Evolutionary conservation across 2,329 filamentous ascomycete genomes (phyloP), one percentile per base, ranked within the genome.

Genomic region (Macrophomina tecta): DNA sequence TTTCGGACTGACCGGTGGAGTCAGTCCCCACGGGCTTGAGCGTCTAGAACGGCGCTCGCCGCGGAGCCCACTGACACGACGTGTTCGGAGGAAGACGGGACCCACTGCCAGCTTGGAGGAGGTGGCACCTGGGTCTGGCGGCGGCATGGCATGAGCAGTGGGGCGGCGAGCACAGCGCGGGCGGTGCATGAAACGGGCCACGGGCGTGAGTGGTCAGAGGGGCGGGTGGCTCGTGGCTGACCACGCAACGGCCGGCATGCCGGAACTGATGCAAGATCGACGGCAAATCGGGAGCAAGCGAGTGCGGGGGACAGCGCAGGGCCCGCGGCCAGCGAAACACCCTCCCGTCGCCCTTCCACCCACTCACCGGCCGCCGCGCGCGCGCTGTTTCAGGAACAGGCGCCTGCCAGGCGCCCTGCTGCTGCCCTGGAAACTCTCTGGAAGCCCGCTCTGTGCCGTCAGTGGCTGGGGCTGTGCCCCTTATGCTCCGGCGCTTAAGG

Each of bases 31-130:
- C 56, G 56, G 55, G 42, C 56, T 16, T 23, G 28, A 48, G 56
- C 56, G 56, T 61, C 56, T 61, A 61, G 56, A 61, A 61, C 56
- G 56, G 56, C 56, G 56, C 56, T 60, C 56, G 42, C 56, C 56
- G 56, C 23, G 23, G 23, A 23, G 23, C 23, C 23, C 23, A 23
- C 40, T 46, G 56, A 34, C 56, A 61, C 56, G 56, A 61, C 56
- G 56, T 61, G 56, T 61, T 46, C 56, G 56, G 40, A 48, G 28
- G 40, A 34, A 36, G 30, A 46, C 36, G 23, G 56, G 56, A 61
- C 56, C 56, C 56, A 61, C 56, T 61, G 56, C 56, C 56, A 61
- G 40, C 56, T 61, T 61, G 40, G 53, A 23, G 36, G 9, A 16
- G 49, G 23, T 52, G 49, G 49, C 32, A 38, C 7, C 32, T 28